These are phyloP conservation scores for Handroanthus guayacan DNA, from an alignment of 257 asterid species.

Conservation along the genomic window DNA sequence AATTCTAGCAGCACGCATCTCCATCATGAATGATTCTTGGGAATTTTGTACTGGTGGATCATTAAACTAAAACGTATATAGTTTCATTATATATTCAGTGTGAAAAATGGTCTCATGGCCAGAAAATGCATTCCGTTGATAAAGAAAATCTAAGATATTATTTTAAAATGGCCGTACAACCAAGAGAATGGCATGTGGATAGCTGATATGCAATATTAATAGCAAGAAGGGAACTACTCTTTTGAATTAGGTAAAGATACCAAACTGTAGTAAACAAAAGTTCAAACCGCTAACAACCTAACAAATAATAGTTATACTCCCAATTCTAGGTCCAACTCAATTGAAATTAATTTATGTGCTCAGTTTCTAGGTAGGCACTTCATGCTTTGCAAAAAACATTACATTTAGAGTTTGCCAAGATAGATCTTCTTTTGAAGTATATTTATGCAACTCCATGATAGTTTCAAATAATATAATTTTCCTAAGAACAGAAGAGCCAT, in stretches of 20 bases:
- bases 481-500: not conserved
- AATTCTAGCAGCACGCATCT: conserved; percentile 92
- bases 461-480: not conserved
- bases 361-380: not conserved
- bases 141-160: too few species aligned
- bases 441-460: not conserved
- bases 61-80: conserved; percentile 36
- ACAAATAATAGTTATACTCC: not conserved
- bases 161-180: not conserved
- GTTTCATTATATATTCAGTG: conserved; percentile 3
- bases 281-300: not conserved
- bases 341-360: conserved; percentile 1
- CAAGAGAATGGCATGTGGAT: too few species aligned
- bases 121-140: not conserved
- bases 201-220: too few species aligned
- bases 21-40: conserved; percentile 95
- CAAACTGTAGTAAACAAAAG: not conserved
- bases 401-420: not conserved
- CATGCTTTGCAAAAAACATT: not conserved
- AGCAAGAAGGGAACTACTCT: too few species aligned
- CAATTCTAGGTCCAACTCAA: not conserved
- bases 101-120: not conserved
- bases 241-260: too few species aligned
- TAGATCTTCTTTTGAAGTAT: not conserved
- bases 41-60: conserved; percentile 76